These are phyloP conservation scores for Fusarium odoratissimum DNA, from an alignment of 2,329 filamentous ascomycete species.

Conservation along the genomic window DNA sequence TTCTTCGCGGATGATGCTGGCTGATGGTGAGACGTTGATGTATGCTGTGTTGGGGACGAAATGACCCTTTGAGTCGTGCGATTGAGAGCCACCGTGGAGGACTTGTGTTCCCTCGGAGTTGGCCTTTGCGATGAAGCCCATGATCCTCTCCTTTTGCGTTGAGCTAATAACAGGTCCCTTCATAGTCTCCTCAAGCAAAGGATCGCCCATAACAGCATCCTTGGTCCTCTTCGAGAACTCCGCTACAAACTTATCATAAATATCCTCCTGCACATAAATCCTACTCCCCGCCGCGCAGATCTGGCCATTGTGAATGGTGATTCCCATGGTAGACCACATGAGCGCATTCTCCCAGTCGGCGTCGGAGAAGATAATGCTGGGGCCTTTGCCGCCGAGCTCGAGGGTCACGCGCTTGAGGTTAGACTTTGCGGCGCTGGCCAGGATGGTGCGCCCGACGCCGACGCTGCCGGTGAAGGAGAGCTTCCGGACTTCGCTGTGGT, in stretches of 20 bases:
- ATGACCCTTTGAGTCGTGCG: conserved; percentile 34
- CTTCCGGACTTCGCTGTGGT: conserved; percentile 75
- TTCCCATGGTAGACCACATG: conserved; percentile 55
- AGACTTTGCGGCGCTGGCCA: conserved; percentile 77
- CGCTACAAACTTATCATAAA: conserved; percentile 56
- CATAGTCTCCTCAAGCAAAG: conserved; percentile 48
- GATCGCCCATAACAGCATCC: conserved; percentile 37
- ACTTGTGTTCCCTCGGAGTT: conserved; percentile 32
- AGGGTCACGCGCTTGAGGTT: conserved; percentile 83
- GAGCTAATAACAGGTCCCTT: conserved; percentile 63
- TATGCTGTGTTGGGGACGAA: conserved; percentile 49
- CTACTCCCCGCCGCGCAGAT: conserved; percentile 70
- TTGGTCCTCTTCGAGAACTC: conserved; percentile 17
- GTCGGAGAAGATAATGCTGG: conserved; percentile 69
- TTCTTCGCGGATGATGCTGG: conserved; percentile 28
- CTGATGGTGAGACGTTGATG: conserved; percentile 32
- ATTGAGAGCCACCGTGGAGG: conserved; percentile 24
- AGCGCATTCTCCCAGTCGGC: conserved; percentile 72
- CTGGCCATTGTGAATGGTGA: conserved; percentile 67
- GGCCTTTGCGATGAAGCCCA: conserved; percentile 47
- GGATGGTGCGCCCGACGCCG: conserved; percentile 72
- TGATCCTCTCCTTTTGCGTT: conserved; percentile 68
- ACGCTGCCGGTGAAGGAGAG: conserved; percentile 81
- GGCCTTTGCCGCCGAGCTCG: conserved; percentile 77
- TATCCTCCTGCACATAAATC: conserved; percentile 66